Evolutionary conservation across 257 asterid species (phyloP), one percentile per base, ranked within the genome.

Genomic region (Ligustrum vulgare): DNA sequence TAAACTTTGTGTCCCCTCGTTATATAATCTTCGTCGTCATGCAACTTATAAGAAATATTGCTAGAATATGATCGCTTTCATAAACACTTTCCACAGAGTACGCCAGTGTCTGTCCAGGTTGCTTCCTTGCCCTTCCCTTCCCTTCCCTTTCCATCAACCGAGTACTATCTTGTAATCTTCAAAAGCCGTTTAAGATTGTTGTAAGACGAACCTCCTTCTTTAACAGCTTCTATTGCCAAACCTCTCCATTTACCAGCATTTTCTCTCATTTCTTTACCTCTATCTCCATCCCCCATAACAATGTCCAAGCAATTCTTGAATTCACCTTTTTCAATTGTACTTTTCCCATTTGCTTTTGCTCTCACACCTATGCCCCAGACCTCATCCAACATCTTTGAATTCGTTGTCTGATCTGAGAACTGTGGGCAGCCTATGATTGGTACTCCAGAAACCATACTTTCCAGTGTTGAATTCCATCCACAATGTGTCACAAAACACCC

Each of bases 401-500:
- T 87, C 0, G 93, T 88, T 0, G 66, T 47, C 45, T 90, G 93
- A 6, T 90, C 93, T 0, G 93, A 81, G 35, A 81, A 84, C 8
- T 75, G 88, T 8, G 92, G 93, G 60, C 80, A 85, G 10, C 86
- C 86, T 23, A 88, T 65, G 8, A 85, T 23, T 2, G 96, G 93
- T 13, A 87, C 89, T 28, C 93, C 89, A 23, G 86, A 76, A 3
- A 73, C 80, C 62, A 90, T 8, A 54, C 87, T 73, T 34, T 90
- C 96, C 7, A 88, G 8, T 0, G 89, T 88, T 49, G 96, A 90
- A n/a, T 90, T 90, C 93, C 96, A 90, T 16, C 93, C 93, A 72
- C 92, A 88, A 8, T 90, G 96, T 3, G 92, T 82, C 56, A 87
- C 82, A 22, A 90, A 90, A 56, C 96, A 87, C 5, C 89, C 96